Evolutionary conservation across 2,329 filamentous ascomycete genomes (phyloP).

Genomic region (Exophiala mesophila): DNA sequence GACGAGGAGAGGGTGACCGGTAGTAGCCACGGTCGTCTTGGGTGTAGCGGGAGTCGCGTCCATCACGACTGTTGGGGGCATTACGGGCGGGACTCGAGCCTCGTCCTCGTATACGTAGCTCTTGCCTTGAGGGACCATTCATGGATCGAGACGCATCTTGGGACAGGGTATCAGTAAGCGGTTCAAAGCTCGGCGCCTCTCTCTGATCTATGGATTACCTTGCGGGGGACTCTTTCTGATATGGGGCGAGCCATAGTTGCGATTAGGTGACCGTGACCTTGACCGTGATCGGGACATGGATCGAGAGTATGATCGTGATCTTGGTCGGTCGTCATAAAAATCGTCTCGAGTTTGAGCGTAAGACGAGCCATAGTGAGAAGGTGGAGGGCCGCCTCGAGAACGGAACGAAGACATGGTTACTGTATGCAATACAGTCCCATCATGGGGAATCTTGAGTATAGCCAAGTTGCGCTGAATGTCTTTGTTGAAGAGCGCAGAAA

Average conservation of each 20-base stretch:
- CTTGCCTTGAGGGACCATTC: slow-evolving; percentile 34
- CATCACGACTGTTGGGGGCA: slow-evolving; percentile 29
- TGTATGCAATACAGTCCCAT: no score
- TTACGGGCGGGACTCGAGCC: slow-evolving; percentile 31
- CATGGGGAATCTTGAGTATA: no score
- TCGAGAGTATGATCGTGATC: no score
- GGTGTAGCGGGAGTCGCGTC: slow-evolving; percentile 16
- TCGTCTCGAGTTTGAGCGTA: slow-evolving; percentile 35
- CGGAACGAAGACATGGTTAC: neutral
- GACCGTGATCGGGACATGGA: slow-evolving; percentile 24
- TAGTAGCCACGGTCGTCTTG: slow-evolving; percentile 32
- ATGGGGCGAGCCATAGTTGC: slow-evolving; percentile 35
- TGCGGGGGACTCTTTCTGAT: slow-evolving; percentile 43
- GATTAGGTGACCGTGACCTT: slow-evolving; percentile 37
- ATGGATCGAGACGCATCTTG: slow-evolving; percentile 37
- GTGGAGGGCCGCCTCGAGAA: neutral
- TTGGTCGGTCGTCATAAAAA: slow-evolving; percentile 42
- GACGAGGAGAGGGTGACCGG: slow-evolving; percentile 34
- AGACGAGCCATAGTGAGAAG: neutral
- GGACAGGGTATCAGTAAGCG: slow-evolving; percentile 36
- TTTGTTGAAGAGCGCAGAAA: no score
- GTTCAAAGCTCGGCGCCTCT: slow-evolving; percentile 23
- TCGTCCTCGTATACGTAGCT: slow-evolving; percentile 31
- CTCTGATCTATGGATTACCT: slow-evolving; percentile 35
- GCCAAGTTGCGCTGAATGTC: no score